Base-by-base conservation (phyloP, 495 filamentous ascomycete genomes). In the Penicillium salamii region DNA sequence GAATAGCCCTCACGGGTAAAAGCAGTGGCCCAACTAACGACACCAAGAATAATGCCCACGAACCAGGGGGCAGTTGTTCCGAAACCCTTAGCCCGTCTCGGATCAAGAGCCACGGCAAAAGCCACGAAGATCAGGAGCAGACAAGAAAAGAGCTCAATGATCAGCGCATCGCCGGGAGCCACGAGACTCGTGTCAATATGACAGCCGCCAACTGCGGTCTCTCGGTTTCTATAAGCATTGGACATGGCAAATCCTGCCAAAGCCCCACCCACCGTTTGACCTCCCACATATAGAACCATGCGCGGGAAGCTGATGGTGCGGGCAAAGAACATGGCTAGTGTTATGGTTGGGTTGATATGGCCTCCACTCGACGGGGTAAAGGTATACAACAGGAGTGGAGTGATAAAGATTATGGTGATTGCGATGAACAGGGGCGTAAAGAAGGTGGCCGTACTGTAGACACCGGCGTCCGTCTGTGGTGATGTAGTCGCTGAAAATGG, bases 101-200 rank as follows among this genome's bases (percentile, higher is more conserved):
- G 80, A 54, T 84, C 79, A 1, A 86, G 67, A 9, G 75, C 81
- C n/a, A 79, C 70, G 3, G 81, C 78, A 57, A 74, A 74, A 3
- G 66, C 53, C 29, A 74, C 48, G 42, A 66, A 72, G 15, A 79
- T 57, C 13, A 78, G 46, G 19, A 62, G 59, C 36, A 74, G 60
- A n/a, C 66, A 72, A 3, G 61, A 58, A 11, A 77, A 58, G 28
- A 68, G 70, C 58, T 81, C 78, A 38, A 75, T 66, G 12, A 75
- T 40, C 24, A 77, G 67, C 8, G 64, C 72, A 33, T 74, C 66
- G 1, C 55, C 62, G 24, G 55, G 38, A 1, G 53, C 31, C 5
- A 68, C 62, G 31, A 61, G 28, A 9, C 33, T 29, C 2, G 66
- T 62, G 33, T 71, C 62, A 40, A 71, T 41, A 39, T 52, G 40